Evolutionary conservation across 306 rosid genomes (phyloP), one percentile per base, ranked within the genome.

Genomic region (Malus orientalis): DNA sequence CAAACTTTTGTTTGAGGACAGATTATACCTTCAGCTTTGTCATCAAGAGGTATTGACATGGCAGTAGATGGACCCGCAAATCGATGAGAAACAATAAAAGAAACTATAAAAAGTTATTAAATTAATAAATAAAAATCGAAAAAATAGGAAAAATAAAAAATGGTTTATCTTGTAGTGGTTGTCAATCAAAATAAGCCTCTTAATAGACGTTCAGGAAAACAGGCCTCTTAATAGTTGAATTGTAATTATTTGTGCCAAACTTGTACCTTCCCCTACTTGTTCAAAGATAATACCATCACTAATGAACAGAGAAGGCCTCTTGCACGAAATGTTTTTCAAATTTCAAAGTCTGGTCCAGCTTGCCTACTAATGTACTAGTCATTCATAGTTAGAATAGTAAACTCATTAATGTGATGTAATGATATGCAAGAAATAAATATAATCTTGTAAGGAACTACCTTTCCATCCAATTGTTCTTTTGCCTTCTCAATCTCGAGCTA

Each of bases 401-500:
- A 57, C 36, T 29, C 9, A 20, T 66, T n/a, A n/a, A 57, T 71
- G 55, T 19, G 23, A 18, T 27, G 69, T 80, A 33, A 75, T n/a
- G 64, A 32, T 73, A 71, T 55, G 72, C 74, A 38, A 40, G 67
- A 74, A 76, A 59, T 10, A 78, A 18, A 60, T 75, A 53, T 67
- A 77, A 80, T 66, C 55, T 70, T 45, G 49, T 67, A 67, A 14
- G 61, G 74, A 67, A 73, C 88, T 85, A 95, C 98, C 98, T 95
- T 95, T 76, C 82, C 86, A 66, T 90, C 96, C 82, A 92, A 81
- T 64, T 81, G 84, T 53, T 80, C 96, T 83, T 87, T 90, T 62
- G 87, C 96, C 83, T 81, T 87, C 86, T 87, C 86, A 83, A 92
- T 95, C 82, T 95, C 97, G 74, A 79, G 79, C 97, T 95, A 90